phyloP scores from a whole-genome alignment of 371 early-diverging fungal genomes.

The Rhizopus sp. region DNA sequence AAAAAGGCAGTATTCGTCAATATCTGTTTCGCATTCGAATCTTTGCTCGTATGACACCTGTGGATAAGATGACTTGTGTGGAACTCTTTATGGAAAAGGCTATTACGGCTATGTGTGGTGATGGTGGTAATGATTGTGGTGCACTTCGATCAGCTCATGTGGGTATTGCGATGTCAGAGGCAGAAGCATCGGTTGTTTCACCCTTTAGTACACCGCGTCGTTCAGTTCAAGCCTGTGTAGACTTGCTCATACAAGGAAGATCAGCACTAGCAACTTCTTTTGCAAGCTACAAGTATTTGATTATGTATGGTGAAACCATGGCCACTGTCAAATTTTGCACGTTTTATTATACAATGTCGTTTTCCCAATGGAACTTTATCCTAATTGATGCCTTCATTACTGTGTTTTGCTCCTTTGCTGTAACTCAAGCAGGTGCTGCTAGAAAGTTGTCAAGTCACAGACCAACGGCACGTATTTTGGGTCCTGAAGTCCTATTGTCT shows the following conservation, averaged over 20 bases:
- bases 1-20: conserved; percentile 28
- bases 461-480: conserved; percentile 75
- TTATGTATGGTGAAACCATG: conserved; percentile 78
- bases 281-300: conserved; percentile 75
- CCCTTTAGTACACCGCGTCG: conserved; percentile 75
- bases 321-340: conserved; percentile 55
- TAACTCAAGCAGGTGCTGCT: conserved; percentile 66
- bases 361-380: conserved; percentile 72
- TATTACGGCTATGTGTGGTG: conserved; percentile 95
- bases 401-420: conserved; percentile 64
- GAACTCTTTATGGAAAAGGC: conserved; percentile 50
- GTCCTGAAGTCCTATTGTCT: conserved; percentile 68
- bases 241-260: conserved; percentile 69
- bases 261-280: conserved; percentile 76
- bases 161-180: conserved; percentile 88
- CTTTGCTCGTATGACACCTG: conserved; percentile 80
- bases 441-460: conserved; percentile 51
- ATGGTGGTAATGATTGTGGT: conserved; percentile 98
- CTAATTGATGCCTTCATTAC: conserved; percentile 71
- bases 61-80: conserved; percentile 67
- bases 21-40: conserved; percentile 58
- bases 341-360: conserved; percentile 57
- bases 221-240: conserved; percentile 67
- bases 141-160: conserved; percentile 92
- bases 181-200: conserved; percentile 81